phyloP scores from a whole-genome alignment of 192 early-diverging fungal species.

The Physocladia obscura region DNA sequence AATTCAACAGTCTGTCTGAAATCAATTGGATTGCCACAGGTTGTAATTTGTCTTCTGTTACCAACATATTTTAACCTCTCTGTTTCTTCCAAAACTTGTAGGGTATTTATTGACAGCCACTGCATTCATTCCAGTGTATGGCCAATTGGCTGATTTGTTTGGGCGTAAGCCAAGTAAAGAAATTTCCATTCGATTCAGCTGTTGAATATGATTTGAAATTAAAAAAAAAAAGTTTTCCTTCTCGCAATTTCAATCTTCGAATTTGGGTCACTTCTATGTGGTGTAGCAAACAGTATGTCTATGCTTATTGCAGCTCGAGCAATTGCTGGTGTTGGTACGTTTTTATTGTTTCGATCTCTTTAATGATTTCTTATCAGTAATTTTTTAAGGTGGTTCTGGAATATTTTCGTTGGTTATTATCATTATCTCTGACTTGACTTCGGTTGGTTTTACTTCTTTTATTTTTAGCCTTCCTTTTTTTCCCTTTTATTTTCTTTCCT shows the following conservation, averaged over 20 bases:
- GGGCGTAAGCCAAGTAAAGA: conserved; percentile 70
- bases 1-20: conserved; percentile 22
- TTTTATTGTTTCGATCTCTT: background rate
- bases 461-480: background rate
- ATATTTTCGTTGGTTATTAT: conserved; percentile 78
- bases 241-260: conserved; percentile 73
- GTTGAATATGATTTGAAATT: no score
- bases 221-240: conserved; percentile 61
- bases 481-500: background rate
- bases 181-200: no score
- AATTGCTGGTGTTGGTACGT: conserved; percentile 64
- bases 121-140: conserved; percentile 73
- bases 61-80: conserved; percentile 25
- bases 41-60: background rate
- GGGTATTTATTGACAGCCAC: conserved; percentile 42
- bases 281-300: conserved; percentile 54
- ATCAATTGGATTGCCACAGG: conserved; percentile 28
- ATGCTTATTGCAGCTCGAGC: conserved; percentile 72
- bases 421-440: conserved; percentile 79
- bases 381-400: conserved; percentile 77
- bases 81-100: conserved; percentile 16
- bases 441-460: background rate
- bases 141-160: conserved; percentile 86
- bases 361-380: background rate
- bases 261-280: conserved; percentile 76